These are phyloP conservation scores for Forsythia suspensa DNA, from an alignment of 257 asterid species.

Conservation along the genomic window DNA sequence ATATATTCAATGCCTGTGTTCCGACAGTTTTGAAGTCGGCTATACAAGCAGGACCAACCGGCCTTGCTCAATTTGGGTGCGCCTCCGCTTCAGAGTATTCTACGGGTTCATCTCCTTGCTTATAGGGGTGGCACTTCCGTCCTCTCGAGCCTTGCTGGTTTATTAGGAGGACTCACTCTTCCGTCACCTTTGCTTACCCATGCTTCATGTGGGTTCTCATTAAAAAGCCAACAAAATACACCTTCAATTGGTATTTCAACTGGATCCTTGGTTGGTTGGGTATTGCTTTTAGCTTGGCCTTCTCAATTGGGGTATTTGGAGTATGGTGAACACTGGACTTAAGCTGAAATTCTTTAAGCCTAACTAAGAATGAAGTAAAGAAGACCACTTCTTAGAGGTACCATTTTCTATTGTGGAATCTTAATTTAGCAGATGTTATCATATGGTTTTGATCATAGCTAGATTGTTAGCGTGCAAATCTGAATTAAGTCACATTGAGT, in stretches of 20 bases:
- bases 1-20: slow-evolving; percentile 97
- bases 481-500: neutral
- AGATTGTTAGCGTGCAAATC: neutral
- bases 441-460: neutral
- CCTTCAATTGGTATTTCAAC: slow-evolving; percentile 84
- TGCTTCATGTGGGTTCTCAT: slow-evolving; percentile 98
- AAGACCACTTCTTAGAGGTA: neutral
- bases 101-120: slow-evolving; percentile 75
- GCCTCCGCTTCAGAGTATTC: slow-evolving; percentile 87
- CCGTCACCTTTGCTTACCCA: slow-evolving; percentile 99
- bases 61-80: slow-evolving; percentile 95
- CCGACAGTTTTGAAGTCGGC: slow-evolving; percentile 92
- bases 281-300: slow-evolving; percentile 85
- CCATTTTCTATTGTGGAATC: neutral
- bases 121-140: slow-evolving; percentile 94
- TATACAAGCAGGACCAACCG: slow-evolving; percentile 85
- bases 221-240: slow-evolving; percentile 69
- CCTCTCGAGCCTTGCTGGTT: slow-evolving; percentile 90
- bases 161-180: slow-evolving; percentile 89
- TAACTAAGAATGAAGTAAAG: slow-evolving; percentile 22
- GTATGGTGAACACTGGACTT: slow-evolving; percentile 81
- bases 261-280: slow-evolving; percentile 94
- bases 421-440: neutral
- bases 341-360: slow-evolving; percentile 94
- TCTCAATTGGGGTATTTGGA: slow-evolving; percentile 97